Evolutionary conservation across 768 basidiomycete genomes (phyloP).

Genomic region (Tricholoma saponaceum): DNA sequence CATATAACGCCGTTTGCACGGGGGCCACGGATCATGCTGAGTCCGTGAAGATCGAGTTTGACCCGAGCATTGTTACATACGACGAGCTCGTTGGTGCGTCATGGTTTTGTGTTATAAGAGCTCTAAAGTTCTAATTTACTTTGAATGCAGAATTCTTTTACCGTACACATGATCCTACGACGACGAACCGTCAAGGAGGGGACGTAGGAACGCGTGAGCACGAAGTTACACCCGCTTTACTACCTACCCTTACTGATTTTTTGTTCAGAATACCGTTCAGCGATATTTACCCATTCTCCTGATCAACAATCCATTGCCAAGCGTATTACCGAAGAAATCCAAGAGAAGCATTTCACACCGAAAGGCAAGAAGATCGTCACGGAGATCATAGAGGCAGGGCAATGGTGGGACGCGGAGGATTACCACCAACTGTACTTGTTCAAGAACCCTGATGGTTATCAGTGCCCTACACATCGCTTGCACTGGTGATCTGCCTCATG

Average conservation of each 20-base stretch:
- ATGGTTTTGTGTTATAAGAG: not conserved
- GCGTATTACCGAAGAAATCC: constrained; percentile 77
- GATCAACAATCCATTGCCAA: constrained; percentile 73
- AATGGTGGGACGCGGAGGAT: constrained; percentile 82
- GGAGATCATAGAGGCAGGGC: constrained; percentile 58
- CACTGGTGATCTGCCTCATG: constrained; percentile 26
- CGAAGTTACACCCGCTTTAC: not conserved
- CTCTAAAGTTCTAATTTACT: not conserved
- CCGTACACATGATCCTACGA: constrained; percentile 91
- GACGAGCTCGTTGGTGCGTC: constrained; percentile 80
- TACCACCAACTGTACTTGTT: constrained; percentile 83
- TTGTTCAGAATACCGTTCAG: constrained; percentile 84
- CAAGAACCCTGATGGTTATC: constrained; percentile 86
- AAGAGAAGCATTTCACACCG: constrained; percentile 76
- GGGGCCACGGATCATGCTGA: constrained; percentile 89
- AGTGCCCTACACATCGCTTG: constrained; percentile 84
- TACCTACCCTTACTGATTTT: not conserved
- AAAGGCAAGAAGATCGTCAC: constrained; percentile 76
- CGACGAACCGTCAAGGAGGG: constrained; percentile 70
- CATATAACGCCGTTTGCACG: constrained; percentile 72
- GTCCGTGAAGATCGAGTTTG: constrained; percentile 81
- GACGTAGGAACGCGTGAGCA: constrained; percentile 76
- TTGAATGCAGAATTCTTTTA: constrained; percentile 78
- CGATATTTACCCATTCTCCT: constrained; percentile 75
- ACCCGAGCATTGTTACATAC: constrained; percentile 72